These are phyloP conservation scores for Lavandula angustifolia DNA, from an alignment of 257 asterid species.

Conservation along the genomic window DNA sequence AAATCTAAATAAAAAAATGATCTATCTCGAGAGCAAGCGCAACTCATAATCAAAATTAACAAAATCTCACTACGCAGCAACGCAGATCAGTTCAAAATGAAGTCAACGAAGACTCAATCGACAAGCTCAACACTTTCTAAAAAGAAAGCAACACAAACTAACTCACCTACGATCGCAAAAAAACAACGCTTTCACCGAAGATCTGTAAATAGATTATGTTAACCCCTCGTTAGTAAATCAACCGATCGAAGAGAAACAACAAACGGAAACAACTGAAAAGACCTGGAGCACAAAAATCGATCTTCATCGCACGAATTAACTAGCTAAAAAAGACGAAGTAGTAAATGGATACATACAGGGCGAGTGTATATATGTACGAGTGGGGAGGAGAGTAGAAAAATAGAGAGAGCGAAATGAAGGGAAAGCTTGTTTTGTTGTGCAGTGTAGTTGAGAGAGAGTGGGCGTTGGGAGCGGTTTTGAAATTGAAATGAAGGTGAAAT, in stretches of 20 bases:
- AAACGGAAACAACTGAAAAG: conserved; percentile 17
- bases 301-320: conserved; percentile 27
- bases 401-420: conserved; percentile 41
- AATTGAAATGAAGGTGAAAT: conserved; percentile 34
- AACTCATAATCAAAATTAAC: neutral
- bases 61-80: neutral
- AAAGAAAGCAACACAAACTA: neutral
- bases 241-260: conserved; percentile 18
- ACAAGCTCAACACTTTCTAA: conserved; percentile 2
- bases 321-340: neutral
- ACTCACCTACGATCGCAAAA: conserved; percentile 40
- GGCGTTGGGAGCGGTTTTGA: conserved; percentile 36
- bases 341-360: conserved; percentile 20
- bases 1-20: neutral
- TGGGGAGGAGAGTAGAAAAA: conserved; percentile 21
- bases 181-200: conserved; percentile 31
- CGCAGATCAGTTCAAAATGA: conserved; percentile 37
- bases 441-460: conserved; percentile 32
- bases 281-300: conserved; percentile 9
- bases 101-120: conserved; percentile 44
- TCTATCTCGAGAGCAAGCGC: neutral
- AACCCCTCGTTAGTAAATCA: conserved; percentile 33
- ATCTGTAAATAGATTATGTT: conserved; percentile 39
- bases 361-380: conserved; percentile 20
- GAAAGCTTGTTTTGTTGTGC: conserved; percentile 33